Evolutionary conservation across 2,329 filamentous ascomycete species (phyloP), one percentile per base, ranked within the genome.

Genomic region (Colletotrichum sublineola): DNA sequence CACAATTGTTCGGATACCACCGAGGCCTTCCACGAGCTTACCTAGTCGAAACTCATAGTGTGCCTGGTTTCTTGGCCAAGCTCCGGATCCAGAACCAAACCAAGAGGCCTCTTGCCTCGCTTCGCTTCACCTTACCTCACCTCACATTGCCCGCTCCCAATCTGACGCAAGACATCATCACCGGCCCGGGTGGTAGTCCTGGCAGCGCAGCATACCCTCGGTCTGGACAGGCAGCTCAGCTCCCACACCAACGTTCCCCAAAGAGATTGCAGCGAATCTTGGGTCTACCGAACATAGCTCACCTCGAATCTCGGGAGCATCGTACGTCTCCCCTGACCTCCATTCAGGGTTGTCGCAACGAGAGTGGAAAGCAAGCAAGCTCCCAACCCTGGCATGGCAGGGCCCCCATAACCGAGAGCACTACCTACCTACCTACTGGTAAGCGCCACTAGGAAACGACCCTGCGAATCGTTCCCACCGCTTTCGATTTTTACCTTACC

Each of bases 391-490:
- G 31, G 18, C 20, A 48, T 38, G 33, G 29, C 29, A 68, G 58
- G 20, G 15, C 42, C 12, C 64, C 68, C 64, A 60, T 68, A 62
- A 18, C 64, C 20, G 42, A 68, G 36, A 44, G 40, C 40, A 9
- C 20, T 24, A 24, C 46, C 46, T 50, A 14, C 48, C 48, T 52
- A 29, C n/a, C n/a, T 29, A 12, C 65, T 60, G 65, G 60, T 69
- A 69, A 72, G 66, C 69, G 66, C 60, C 58, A 46, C 69, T 72
- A 64, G 44, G 42, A 67, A 72, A 50, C 65, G 66, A 69, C 69
- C 69, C 69, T 72, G 69, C 46, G 44, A 72, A 64, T 72, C 69
- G 68, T 60, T 60, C 55, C 67, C 38, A 63, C 62, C 67, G 46
- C 46, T 55, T 66, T 55, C 44, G 33, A 9, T 50, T 55, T 56